Base-by-base conservation (phyloP, 1,139 yeast genomes). In the Candida neerlandica region DNA sequence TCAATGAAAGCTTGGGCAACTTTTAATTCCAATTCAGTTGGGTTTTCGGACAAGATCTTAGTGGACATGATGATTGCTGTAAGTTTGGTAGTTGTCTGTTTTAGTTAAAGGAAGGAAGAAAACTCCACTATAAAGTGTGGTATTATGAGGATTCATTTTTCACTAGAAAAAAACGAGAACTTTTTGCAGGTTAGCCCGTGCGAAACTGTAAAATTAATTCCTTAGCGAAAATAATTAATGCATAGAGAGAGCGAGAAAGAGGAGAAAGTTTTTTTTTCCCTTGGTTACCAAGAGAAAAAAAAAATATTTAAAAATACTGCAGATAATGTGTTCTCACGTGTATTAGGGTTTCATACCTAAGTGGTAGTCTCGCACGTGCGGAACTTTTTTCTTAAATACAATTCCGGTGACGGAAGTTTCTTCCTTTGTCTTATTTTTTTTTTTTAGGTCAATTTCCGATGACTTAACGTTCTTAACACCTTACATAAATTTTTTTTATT, bases 1-100 rank as follows among this genome's bases (percentile, higher is more conserved):
- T 94, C 99, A 72, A 86, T 78, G 77, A 94, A 90, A 71, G 99
- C 97, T 85, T 94, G 98, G 71, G 97, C 98, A 76, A 94, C 96
- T 84, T 94, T 96, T 80, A 94, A 90, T 84, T 94, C 99, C 81
- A 94, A 90, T 82, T 94, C 98, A 75, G 94, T 77, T 81, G 98
- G 98, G 73, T 85, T 85, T 74, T 85, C 85, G 69, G 88, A 82
- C 78, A 91, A 86, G 80, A 94, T 86, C 86, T 95, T 94, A 78
- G 89, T 84, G 78, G 97, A 90, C 97, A 91, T 91, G 67, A 64
- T 84, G 46, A 7, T 46, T 33, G 44, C 23, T 12, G 7, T n/a
- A n/a, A n/a, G n/a, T n/a, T n/a, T n/a, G n/a, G n/a, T n/a, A n/a
- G n/a, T n/a, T n/a, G n/a, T n/a, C n/a, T n/a, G n/a, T n/a, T n/a